Evolutionary conservation across 208 protist genomes (phyloP).

Genomic region (Crithidia acanthocephali): DNA sequence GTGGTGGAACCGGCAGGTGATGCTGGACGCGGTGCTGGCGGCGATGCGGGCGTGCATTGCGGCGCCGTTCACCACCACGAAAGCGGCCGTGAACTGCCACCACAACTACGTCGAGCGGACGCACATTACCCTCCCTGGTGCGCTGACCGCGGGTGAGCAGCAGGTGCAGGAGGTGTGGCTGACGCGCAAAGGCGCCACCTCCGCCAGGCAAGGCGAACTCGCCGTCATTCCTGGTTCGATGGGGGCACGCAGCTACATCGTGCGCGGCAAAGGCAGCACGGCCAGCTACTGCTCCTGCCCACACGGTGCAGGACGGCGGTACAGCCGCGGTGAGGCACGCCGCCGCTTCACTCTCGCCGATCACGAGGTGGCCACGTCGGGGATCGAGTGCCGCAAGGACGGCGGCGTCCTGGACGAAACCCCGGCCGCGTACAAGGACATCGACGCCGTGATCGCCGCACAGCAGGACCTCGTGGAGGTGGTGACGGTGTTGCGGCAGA

Average conservation of each 20-base stretch:
- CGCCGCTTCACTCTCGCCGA: constrained; percentile 82
- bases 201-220: constrained; percentile 66
- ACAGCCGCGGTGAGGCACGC: constrained; percentile 77
- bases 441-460: constrained; percentile 86
- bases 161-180: constrained; percentile 71
- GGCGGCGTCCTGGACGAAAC: constrained; percentile 85
- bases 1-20: constrained; percentile 77
- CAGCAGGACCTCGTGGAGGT: constrained; percentile 85
- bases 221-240: constrained; percentile 92
- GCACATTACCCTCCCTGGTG: constrained; percentile 6
- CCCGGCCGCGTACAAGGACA: constrained; percentile 86
- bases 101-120: constrained; percentile 90
- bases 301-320: constrained; percentile 82
- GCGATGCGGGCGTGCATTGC: constrained; percentile 49
- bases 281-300: constrained; percentile 81
- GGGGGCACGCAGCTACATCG: constrained; percentile 89
- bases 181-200: constrained; percentile 89
- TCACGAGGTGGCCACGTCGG: constrained; percentile 60
- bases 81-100: constrained; percentile 87
- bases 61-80: constrained; percentile 47
- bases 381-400: constrained; percentile 85
- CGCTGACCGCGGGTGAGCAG: neutral
- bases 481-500: constrained; percentile 66
- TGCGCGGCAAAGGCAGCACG: constrained; percentile 78
- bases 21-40: constrained; percentile 76